Conservation (phyloP, 2,329 filamentous ascomycete species). For the Fusarium guadeloupense region DNA sequence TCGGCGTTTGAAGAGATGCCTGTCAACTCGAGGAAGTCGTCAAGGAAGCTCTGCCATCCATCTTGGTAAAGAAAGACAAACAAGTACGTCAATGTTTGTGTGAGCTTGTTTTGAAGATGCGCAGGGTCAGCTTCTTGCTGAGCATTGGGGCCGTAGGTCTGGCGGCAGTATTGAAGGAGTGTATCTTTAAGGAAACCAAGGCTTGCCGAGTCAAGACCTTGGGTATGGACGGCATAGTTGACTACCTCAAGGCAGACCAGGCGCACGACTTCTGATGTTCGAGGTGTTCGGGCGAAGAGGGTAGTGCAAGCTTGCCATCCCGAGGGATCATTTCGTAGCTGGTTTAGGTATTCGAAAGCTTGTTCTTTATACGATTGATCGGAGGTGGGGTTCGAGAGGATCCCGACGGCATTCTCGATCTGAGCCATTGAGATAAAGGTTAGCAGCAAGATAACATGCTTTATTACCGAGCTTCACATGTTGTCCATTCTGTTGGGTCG, state of each 20-base stretch:
- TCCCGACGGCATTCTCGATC: constrained; percentile 95
- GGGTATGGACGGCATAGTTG: constrained; percentile 87
- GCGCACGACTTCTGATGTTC: constrained; percentile 82
- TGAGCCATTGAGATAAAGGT: constrained; percentile 50
- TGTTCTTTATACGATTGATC: constrained; percentile 80
- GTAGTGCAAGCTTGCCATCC: constrained; percentile 90
- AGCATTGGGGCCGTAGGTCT: constrained; percentile 72
- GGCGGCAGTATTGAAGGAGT: constrained; percentile 81
- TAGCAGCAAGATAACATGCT: constrained; percentile 11
- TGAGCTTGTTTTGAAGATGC: constrained; percentile 93
- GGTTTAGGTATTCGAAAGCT: constrained; percentile 82
- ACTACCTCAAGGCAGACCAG: constrained; percentile 91
- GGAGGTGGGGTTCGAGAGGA: constrained; percentile 85
- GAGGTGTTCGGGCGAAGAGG: constrained; percentile 83
- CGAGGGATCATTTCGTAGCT: constrained; percentile 81
- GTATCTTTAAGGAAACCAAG: constrained; percentile 81
- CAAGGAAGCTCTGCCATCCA: constrained; percentile 89
- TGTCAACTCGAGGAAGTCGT: constrained; percentile 85
- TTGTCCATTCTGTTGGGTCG: constrained; percentile 17
- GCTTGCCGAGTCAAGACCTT: constrained; percentile 76
- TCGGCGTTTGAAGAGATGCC: constrained; percentile 69
- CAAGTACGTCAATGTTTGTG: constrained; percentile 92
- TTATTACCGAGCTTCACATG: constrained; percentile 18
- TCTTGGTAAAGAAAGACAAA: constrained; percentile 88
- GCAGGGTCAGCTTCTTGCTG: constrained; percentile 73